Percentiles rank a stretch among this genome's conserved stretches.
phyloP scores from a whole-genome alignment of 768 basidiomycete genomes.

The Nidularia sp. region DNA sequence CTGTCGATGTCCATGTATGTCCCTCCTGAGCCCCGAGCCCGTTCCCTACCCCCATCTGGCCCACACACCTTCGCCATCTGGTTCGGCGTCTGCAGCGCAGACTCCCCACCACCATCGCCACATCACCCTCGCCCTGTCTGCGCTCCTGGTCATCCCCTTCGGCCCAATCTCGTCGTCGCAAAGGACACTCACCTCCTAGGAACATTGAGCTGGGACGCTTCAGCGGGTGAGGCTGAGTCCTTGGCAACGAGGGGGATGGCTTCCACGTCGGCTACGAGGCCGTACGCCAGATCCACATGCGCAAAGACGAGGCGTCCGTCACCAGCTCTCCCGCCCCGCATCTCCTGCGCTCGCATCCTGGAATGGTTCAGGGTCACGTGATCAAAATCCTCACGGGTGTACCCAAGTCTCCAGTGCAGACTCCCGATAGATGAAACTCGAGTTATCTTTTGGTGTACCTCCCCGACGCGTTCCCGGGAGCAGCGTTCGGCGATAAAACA shows the following conservation, averaged over 20 bases:
- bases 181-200: conserved; percentile 88
- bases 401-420: conserved; percentile 10
- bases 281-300: conserved; percentile 59
- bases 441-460: no score
- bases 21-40: conserved; percentile 41
- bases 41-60: conserved; percentile 26
- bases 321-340: conserved; percentile 24
- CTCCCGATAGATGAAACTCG: no score
- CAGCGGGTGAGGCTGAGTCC: conserved; percentile 83
- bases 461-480: no score
- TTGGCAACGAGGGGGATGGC: conserved; percentile 83
- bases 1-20: conserved; percentile 74
- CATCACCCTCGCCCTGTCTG: conserved; percentile 50
- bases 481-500: no score
- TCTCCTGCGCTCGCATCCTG: conserved; percentile 44
- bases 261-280: conserved; percentile 78
- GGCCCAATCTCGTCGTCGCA: conserved; percentile 57
- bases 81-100: conserved; percentile 83
- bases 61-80: conserved; percentile 55
- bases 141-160: conserved; percentile 52
- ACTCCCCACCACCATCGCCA: conserved; percentile 60
- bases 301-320: conserved; percentile 48
- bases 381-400: conserved; percentile 63
- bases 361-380: conserved; percentile 48
- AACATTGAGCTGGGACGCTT: conserved; percentile 64